phyloP scores from a whole-genome alignment of 495 filamentous ascomycete species.

The Saxophila tyrrhenica region DNA sequence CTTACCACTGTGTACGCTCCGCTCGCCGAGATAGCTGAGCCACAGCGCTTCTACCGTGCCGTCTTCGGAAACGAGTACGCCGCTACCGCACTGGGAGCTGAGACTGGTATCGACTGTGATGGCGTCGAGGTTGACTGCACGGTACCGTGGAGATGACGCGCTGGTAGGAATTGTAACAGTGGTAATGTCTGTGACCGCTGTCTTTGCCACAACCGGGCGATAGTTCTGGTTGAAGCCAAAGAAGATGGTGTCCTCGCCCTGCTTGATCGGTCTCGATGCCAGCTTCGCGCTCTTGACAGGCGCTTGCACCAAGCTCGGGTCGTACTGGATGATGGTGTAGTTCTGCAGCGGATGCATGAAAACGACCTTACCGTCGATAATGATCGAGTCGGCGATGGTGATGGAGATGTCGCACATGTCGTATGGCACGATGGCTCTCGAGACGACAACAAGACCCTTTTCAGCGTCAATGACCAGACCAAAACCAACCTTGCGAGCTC shows the following conservation, averaged over 20 bases:
- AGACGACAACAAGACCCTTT: constrained; percentile 87
- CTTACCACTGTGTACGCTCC: constrained; percentile 56
- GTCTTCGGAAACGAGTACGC: constrained; percentile 79
- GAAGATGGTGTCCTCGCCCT: constrained; percentile 84
- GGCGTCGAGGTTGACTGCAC: constrained; percentile 92
- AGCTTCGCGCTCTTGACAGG: constrained; percentile 83
- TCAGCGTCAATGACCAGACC: constrained; percentile 92
- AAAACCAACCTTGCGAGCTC: constrained; percentile 84
- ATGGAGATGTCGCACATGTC: constrained; percentile 92
- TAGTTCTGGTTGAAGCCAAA: constrained; percentile 95
- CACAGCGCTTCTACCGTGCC: constrained; percentile 89
- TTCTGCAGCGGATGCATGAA: constrained; percentile 99
- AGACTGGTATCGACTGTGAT: constrained; percentile 93
- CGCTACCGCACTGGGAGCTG: constrained; percentile 85
- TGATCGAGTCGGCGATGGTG: constrained; percentile 90
- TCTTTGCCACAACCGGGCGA: constrained; percentile 85
- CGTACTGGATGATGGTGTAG: constrained; percentile 90
- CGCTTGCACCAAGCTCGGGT: constrained; percentile 81
- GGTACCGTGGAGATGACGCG: constrained; percentile 78
- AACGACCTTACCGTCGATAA: constrained; percentile 83
- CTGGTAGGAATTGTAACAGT: constrained; percentile 94
- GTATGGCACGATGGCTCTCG: constrained; percentile 85
- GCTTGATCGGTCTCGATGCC: constrained; percentile 69
- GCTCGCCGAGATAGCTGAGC: constrained; percentile 92
- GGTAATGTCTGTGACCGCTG: constrained; percentile 92